phyloP scores from a whole-genome alignment of 305 asterid genomes.

The Ajuga reptans region DNA sequence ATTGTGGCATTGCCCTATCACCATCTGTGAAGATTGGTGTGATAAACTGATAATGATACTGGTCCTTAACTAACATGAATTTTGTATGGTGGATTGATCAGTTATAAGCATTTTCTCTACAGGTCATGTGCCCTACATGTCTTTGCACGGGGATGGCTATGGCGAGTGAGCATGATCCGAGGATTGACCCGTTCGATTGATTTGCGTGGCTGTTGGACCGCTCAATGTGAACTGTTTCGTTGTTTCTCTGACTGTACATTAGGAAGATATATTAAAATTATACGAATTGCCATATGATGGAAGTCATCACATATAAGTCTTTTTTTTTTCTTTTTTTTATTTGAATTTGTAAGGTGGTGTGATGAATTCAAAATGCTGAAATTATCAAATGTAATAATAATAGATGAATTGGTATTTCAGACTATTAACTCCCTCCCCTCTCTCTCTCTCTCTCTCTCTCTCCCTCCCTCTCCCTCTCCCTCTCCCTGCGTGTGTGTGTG shows the following conservation, averaged over 20 bases:
- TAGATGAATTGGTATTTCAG: not conserved
- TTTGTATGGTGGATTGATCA: not conserved
- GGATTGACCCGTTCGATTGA: conserved; percentile 86
- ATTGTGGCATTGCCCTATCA: not conserved
- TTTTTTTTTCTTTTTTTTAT: not conserved
- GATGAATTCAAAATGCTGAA: not conserved
- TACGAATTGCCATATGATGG: not conserved
- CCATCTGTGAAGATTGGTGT: not conserved
- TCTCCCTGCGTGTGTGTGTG: too few species aligned
- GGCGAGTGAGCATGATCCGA: conserved; percentile 95
- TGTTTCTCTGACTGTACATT: not conserved
- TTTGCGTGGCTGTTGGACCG: not conserved
- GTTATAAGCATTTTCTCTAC: conserved; percentile 17
- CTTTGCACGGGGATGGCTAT: conserved; percentile 97
- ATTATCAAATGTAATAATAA: not conserved
- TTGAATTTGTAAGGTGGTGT: not conserved
- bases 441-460: too few species aligned
- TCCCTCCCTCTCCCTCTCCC: too few species aligned
- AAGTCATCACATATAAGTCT: too few species aligned
- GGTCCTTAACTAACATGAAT: not conserved
- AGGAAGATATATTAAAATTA: not conserved
- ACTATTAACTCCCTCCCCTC: too few species aligned
- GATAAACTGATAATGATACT: not conserved
- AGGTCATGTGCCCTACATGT: conserved; percentile 97
- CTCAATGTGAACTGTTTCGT: not conserved